Evolutionary conservation across 129 eudicot genomes (phyloP).

Genomic region (Pseudognaphalium luteoalbum): DNA sequence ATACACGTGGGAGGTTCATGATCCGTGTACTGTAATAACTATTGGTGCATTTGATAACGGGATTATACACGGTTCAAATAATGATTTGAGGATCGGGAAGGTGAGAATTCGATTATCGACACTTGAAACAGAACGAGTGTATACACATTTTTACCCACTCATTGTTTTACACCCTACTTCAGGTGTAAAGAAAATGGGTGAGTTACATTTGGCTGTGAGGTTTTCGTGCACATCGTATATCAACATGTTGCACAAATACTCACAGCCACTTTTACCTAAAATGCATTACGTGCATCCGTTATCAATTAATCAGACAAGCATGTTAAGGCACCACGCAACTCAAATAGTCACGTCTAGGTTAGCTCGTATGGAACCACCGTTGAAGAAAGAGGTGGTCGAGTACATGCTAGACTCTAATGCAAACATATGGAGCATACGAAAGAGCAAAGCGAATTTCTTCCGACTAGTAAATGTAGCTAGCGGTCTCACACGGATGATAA

Average conservation of each 20-base stretch:
- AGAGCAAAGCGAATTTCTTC: constrained; percentile 79
- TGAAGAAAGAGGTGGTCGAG: constrained; percentile 75
- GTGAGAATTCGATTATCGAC: constrained; percentile 83
- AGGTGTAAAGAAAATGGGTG: constrained; percentile 93
- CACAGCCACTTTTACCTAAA: constrained; percentile 78
- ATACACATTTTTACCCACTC: constrained; percentile 85
- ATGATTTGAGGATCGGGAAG: constrained; percentile 72
- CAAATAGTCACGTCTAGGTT: constrained; percentile 62
- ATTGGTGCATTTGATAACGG: constrained; percentile 80
- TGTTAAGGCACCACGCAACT: constrained; percentile 64
- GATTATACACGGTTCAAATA: constrained; percentile 48
- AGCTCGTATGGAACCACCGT: constrained; percentile 77
- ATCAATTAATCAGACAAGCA: constrained; percentile 59
- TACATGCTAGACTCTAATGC: constrained; percentile 74
- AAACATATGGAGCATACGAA: constrained; percentile 77
- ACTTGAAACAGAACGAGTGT: constrained; percentile 82
- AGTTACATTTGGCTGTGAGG: constrained; percentile 80
- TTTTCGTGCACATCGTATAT: constrained; percentile 77
- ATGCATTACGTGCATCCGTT: constrained; percentile 91
- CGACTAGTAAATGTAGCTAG: constrained; percentile 52
- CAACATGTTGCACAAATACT: constrained; percentile 79
- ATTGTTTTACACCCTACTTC: constrained; percentile 62
- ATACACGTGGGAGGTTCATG: constrained; percentile 93
- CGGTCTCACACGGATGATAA: constrained; percentile 43
- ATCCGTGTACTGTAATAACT: constrained; percentile 84